Evolutionary conservation across 2,329 filamentous ascomycete genomes (phyloP).

Genomic region (Fusarium cicatricum): DNA sequence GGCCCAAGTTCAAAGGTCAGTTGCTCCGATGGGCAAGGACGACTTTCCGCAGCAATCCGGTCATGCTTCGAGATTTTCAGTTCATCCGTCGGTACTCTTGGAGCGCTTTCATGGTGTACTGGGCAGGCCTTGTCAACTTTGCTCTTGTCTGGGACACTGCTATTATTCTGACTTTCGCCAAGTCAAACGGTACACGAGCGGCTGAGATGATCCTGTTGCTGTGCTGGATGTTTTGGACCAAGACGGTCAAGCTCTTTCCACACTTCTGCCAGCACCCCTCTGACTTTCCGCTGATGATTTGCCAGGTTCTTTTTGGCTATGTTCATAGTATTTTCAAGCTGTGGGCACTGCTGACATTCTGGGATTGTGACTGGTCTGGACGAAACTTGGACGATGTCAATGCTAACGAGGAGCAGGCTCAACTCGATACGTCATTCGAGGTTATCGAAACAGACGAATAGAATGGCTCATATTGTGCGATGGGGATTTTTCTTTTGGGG

Average conservation of each 20-base stretch:
- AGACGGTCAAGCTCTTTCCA: constrained; percentile 64
- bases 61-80: constrained; percentile 55
- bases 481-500: too few relatives aligned
- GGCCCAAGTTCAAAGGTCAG: constrained; percentile 60
- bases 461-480: too few relatives aligned
- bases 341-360: constrained; percentile 62
- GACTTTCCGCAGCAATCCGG: constrained; percentile 64
- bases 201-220: constrained; percentile 28
- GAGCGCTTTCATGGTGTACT: constrained; percentile 64
- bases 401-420: neutral
- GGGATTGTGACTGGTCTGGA: constrained; percentile 51
- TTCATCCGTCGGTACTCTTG: constrained; percentile 47
- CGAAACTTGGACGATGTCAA: constrained; percentile 40
- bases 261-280: constrained; percentile 60
- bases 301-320: constrained; percentile 64
- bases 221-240: constrained; percentile 62
- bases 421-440: constrained; percentile 19
- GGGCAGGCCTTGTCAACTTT: constrained; percentile 63
- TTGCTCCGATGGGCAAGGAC: constrained; percentile 66
- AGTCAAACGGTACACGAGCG: neutral
- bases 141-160: constrained; percentile 60
- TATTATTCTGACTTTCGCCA: constrained; percentile 47
- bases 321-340: constrained; percentile 66
- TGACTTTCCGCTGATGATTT: constrained; percentile 60
- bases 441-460: neutral